Conservation (phyloP, 495 filamentous ascomycete genomes). For the Alectoria sarmentosa region DNA sequence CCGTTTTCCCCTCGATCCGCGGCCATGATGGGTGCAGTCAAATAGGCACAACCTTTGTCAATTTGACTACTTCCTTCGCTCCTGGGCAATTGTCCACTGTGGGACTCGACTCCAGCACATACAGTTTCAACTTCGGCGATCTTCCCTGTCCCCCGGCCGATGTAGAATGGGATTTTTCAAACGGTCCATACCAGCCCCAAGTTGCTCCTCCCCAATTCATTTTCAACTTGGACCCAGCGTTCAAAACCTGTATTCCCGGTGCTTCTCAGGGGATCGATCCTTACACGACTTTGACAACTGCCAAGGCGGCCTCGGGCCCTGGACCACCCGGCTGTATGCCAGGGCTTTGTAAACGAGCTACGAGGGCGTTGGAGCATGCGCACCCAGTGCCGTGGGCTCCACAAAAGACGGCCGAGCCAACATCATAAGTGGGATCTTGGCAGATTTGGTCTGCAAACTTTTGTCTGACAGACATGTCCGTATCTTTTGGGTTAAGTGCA, state of each 20-base stretch:
- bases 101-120: constrained; percentile 8
- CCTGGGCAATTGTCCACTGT: constrained; percentile 14
- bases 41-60: constrained; percentile 2
- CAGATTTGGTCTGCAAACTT: background rate
- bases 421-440: background rate
- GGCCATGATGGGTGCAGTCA: constrained; percentile 7
- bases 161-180: constrained; percentile 1
- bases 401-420: background rate
- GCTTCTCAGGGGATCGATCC: constrained; percentile 13
- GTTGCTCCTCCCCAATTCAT: constrained; percentile 17
- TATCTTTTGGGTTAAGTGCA: background rate
- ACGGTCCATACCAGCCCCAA: constrained; percentile 9
- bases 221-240: constrained; percentile 10
- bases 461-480: background rate
- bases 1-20: constrained; percentile 8
- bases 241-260: constrained; percentile 10
- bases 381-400: background rate
- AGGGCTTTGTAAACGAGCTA: background rate
- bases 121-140: constrained; percentile 19
- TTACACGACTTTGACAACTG: background rate
- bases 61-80: constrained; percentile 15
- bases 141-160: constrained; percentile 19
- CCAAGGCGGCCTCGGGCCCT: background rate
- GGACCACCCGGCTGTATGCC: background rate
- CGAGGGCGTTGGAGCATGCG: background rate